Evolutionary conservation across 129 eudicot species (phyloP).

Genomic region (Arctium lappa): DNA sequence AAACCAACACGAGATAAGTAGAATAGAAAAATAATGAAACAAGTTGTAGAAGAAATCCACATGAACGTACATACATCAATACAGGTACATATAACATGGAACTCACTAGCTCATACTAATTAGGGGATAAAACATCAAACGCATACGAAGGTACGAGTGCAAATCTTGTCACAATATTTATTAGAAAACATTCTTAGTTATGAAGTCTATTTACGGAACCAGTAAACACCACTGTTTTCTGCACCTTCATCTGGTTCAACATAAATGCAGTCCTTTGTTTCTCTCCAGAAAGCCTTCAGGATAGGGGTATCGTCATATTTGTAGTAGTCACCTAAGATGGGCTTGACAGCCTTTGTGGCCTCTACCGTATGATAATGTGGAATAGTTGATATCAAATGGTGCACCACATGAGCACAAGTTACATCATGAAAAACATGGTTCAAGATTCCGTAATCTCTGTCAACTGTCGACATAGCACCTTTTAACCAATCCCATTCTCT

Average conservation of each 20-base stretch:
- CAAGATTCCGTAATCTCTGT: constrained; percentile 47
- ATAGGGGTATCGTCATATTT: constrained; percentile 33
- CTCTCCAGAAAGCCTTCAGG: constrained; percentile 48
- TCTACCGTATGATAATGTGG: constrained; percentile 51
- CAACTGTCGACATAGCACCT: constrained; percentile 53
- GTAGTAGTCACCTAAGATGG: constrained; percentile 37
- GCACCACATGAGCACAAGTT: constrained; percentile 49
- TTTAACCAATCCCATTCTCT: constrained; percentile 57
- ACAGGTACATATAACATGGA: neutral
- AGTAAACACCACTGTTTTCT: constrained; percentile 25
- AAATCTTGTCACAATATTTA: neutral
- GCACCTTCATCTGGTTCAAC: constrained; percentile 37
- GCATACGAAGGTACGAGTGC: neutral
- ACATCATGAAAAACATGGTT: constrained; percentile 52
- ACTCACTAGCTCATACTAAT: neutral
- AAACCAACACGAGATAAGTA: neutral
- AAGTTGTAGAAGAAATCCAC: neutral
- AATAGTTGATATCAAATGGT: constrained; percentile 42
- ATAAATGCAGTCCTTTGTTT: constrained; percentile 37
- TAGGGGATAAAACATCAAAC: neutral
- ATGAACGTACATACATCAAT: neutral
- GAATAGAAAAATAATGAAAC: neutral
- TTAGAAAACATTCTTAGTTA: neutral
- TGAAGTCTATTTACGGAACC: constrained; percentile 9
- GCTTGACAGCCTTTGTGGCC: constrained; percentile 43